These are phyloP conservation scores for Entomortierella lignicola DNA, from an alignment of 192 early-diverging fungal genomes.

Conservation along the genomic window DNA sequence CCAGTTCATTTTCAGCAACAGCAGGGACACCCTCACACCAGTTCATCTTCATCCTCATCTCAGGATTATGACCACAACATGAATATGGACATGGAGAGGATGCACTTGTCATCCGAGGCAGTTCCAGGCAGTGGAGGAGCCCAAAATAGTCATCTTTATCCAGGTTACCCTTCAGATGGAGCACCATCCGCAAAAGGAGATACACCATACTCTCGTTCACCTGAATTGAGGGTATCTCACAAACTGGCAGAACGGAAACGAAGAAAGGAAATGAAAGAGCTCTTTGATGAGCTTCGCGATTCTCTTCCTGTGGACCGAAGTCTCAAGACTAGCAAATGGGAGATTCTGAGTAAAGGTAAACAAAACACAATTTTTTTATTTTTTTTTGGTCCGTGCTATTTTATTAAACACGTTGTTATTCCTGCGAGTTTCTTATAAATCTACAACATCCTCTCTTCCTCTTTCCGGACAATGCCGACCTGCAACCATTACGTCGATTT, in stretches of 20 bases:
- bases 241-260: conserved; percentile 90
- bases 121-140: background rate
- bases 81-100: conserved; percentile 46
- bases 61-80: conserved; percentile 51
- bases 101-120: conserved; percentile 36
- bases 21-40: background rate
- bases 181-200: conserved; percentile 44
- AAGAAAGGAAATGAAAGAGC: conserved; percentile 90
- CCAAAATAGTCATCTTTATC: conserved; percentile 21
- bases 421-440: too few species aligned
- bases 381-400: background rate
- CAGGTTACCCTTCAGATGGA: conserved; percentile 30
- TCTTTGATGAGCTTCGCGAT: conserved; percentile 89
- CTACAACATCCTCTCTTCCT: conserved; percentile 17
- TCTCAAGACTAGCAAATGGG: conserved; percentile 91
- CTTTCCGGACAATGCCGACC: background rate
- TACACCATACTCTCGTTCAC: conserved; percentile 76
- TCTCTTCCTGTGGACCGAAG: conserved; percentile 83
- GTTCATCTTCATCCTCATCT: background rate
- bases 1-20: conserved; percentile 29
- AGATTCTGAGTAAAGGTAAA: conserved; percentile 86
- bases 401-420: background rate
- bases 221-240: conserved; percentile 85
- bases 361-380: background rate
- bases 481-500: background rate